Percentiles rank a stretch among this genome's conserved stretches.
Conservation (phyloP, 306 rosid genomes). For the Pueraria montana region DNA sequence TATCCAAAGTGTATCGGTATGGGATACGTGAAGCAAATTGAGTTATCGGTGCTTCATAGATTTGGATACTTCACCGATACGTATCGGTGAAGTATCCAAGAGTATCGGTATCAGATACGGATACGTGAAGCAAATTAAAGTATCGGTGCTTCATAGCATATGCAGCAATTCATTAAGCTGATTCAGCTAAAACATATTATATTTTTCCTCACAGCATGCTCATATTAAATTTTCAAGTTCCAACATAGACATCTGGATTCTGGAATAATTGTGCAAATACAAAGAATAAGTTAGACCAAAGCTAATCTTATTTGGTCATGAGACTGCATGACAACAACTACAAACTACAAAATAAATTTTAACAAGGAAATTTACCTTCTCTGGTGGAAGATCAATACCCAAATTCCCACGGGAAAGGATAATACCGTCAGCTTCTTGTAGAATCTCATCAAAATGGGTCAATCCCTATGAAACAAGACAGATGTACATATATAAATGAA, state of each 20-base stretch:
- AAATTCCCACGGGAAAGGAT: constrained; percentile 92
- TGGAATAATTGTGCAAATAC: background rate
- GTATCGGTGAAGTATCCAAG: no score
- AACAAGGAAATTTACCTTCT: constrained; percentile 70
- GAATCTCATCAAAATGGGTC: constrained; percentile 91
- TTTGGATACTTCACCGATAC: no score
- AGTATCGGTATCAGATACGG: no score
- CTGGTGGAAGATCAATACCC: constrained; percentile 98
- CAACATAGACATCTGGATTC: background rate
- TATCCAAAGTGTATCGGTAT: no score
- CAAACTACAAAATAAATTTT: constrained; percentile 36
- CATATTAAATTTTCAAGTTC: background rate
- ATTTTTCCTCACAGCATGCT: background rate
- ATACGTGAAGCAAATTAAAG: no score
- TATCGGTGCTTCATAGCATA: no score
- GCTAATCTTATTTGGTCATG: constrained; percentile 9
- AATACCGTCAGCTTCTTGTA: constrained; percentile 95
- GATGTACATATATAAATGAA: constrained; percentile 2
- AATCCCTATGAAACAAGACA: constrained; percentile 70
- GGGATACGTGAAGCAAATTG: no score
- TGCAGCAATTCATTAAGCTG: constrained; percentile 9
- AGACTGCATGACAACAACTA: constrained; percentile 9
- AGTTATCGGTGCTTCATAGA: no score
- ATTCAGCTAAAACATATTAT: constrained; percentile 13
- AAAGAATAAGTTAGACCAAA: background rate